Evolutionary conservation across 176 grass and related monocot species (phyloP).

Genomic region (Sorghum bicolor): Sorghum_bicolor_NCBIv3 NC_012870.2:7896001-7896500

Average conservation of each 20-base stretch:
- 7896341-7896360: neutral
- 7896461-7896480: slow-evolving; percentile 54
- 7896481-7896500: slow-evolving; percentile 57
- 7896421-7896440: slow-evolving; percentile 70
- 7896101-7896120: slow-evolving; percentile 81
- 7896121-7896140: slow-evolving; percentile 75
- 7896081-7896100: slow-evolving; percentile 61
- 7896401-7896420: slow-evolving; percentile 41
- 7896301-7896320: slow-evolving; percentile 63
- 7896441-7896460: slow-evolving; percentile 60
- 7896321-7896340: slow-evolving; percentile 35
- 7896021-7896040: slow-evolving; percentile 75
- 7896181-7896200: slow-evolving; percentile 98
- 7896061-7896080: slow-evolving; percentile 76
- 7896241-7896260: slow-evolving; percentile 68
- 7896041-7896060: slow-evolving; percentile 68
- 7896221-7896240: slow-evolving; percentile 25
- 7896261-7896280: slow-evolving; percentile 89
- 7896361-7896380: slow-evolving; percentile 65
- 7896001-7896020: neutral
- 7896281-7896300: slow-evolving; percentile 57
- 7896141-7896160: slow-evolving; percentile 80
- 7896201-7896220: slow-evolving; percentile 67
- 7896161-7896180: slow-evolving; percentile 74
- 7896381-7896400: slow-evolving; percentile 44